These are phyloP conservation scores for Lactifluus piperatus DNA, from an alignment of 768 basidiomycete species.

Conservation along the genomic window DNA sequence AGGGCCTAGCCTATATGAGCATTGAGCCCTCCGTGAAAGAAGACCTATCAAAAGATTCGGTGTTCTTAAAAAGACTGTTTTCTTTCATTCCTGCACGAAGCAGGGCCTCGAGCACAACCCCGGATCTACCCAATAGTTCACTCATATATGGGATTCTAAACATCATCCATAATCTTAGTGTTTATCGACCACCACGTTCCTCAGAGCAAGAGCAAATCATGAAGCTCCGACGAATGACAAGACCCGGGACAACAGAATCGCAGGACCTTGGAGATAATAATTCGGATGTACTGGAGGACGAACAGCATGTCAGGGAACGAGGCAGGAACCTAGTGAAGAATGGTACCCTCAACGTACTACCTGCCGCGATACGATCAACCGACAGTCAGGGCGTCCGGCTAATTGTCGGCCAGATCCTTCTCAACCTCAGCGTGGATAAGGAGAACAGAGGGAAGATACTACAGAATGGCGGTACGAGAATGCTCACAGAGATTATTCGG, in stretches of 20 bases:
- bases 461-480: slow-evolving; percentile 70
- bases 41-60: slow-evolving; percentile 39
- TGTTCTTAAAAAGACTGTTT: slow-evolving; percentile 43
- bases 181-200: slow-evolving; percentile 59
- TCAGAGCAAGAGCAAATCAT: slow-evolving; percentile 80
- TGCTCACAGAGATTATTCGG: slow-evolving; percentile 49
- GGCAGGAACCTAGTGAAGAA: slow-evolving; percentile 48
- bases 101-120: slow-evolving; percentile 11
- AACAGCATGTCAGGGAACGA: slow-evolving; percentile 54
- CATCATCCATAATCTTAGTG: slow-evolving; percentile 66
- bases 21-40: slow-evolving; percentile 53
- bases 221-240: slow-evolving; percentile 70
- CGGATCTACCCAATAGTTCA: slow-evolving; percentile 35
- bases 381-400: slow-evolving; percentile 60
- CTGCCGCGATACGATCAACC: slow-evolving; percentile 42
- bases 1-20: slow-evolving; percentile 75
- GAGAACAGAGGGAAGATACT: slow-evolving; percentile 69
- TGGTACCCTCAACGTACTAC: slow-evolving; percentile 57
- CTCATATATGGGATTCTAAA: slow-evolving; percentile 71
- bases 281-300: slow-evolving; percentile 44
- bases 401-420: slow-evolving; percentile 49
- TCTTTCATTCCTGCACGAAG: slow-evolving; percentile 22
- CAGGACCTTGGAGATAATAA: slow-evolving; percentile 9
- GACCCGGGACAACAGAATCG: slow-evolving; percentile 21
- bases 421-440: slow-evolving; percentile 70